These are phyloP conservation scores for Eucalyptus urophylla DNA, from an alignment of 345 rosid species.

Conservation along the genomic window DNA sequence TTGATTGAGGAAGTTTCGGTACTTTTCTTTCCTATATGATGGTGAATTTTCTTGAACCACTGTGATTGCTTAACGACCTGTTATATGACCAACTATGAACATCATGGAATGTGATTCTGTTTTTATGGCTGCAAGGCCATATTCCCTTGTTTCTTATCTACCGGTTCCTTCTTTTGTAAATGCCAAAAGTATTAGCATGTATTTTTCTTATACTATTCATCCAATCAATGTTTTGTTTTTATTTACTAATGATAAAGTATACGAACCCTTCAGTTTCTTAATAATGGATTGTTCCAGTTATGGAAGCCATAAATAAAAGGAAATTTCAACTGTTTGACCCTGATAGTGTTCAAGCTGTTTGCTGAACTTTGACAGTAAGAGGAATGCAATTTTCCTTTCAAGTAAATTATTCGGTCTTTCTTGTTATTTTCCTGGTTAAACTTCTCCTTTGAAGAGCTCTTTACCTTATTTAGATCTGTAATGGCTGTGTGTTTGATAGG, in stretches of 20 bases:
- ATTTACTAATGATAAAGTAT: neutral
- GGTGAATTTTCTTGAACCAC: neutral
- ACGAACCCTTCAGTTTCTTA: neutral
- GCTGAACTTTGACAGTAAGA: neutral
- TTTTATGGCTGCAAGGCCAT: neutral
- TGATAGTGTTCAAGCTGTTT: neutral
- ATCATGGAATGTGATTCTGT: neutral
- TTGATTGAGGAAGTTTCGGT: neutral
- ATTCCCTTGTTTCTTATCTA: neutral
- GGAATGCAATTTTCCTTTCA: neutral
- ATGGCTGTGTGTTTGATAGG: conserved; percentile 23
- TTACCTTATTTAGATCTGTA: neutral
- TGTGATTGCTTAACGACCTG: neutral
- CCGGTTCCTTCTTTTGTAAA: neutral
- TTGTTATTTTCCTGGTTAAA: neutral
- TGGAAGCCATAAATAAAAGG: neutral
- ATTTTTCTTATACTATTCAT: neutral
- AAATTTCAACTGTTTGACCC: neutral
- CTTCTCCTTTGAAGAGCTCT: neutral
- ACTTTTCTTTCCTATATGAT: neutral
- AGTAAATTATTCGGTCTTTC: neutral
- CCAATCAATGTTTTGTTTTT: neutral
- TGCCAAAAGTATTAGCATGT: neutral
- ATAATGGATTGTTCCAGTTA: neutral
- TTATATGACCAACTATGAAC: neutral